Conservation (phyloP, 1,139 yeast species). For the Pichia sp. region DNA sequence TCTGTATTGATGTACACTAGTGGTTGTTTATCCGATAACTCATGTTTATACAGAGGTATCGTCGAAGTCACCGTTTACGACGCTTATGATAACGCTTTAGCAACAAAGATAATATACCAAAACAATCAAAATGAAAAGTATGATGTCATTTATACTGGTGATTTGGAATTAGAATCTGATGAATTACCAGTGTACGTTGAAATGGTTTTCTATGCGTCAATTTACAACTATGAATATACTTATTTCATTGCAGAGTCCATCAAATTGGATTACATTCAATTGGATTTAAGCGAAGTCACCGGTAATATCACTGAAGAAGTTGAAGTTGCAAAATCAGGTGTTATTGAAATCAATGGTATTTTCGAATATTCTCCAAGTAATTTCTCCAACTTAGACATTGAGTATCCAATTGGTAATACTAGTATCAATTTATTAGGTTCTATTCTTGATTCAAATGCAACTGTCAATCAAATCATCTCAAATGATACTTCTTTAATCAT, state of each 20-base stretch:
- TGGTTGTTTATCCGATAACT: conserved; percentile 70
- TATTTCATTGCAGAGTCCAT: conserved; percentile 73
- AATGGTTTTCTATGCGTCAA: conserved; percentile 20
- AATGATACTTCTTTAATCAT: conserved; percentile 35
- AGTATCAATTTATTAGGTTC: conserved; percentile 65
- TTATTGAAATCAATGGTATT: conserved; percentile 56
- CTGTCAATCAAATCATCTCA: conserved; percentile 36
- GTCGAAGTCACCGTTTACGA: conserved; percentile 71
- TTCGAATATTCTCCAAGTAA: conserved; percentile 80
- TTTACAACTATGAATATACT: conserved; percentile 18
- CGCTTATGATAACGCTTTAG: conserved; percentile 42
- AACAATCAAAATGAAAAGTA: conserved; percentile 79
- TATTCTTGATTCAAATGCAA: conserved; percentile 41
- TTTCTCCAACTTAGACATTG: conserved; percentile 43
- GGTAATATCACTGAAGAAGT: conserved; percentile 12
- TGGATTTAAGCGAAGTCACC: conserved; percentile 54
- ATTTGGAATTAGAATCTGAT: conserved; percentile 36
- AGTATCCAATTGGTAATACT: conserved; percentile 54
- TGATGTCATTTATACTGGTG: conserved; percentile 74
- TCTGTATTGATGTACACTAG: conserved; percentile 77
- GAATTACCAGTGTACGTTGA: conserved; percentile 24
- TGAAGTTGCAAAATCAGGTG: conserved; percentile 4
- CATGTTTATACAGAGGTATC: conserved; percentile 71
- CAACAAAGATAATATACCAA: conserved; percentile 57
- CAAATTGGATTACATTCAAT: conserved; percentile 61